These are phyloP conservation scores for Umbelopsis vinacea DNA, from an alignment of 192 early-diverging fungal genomes.

Conservation along the genomic window DNA sequence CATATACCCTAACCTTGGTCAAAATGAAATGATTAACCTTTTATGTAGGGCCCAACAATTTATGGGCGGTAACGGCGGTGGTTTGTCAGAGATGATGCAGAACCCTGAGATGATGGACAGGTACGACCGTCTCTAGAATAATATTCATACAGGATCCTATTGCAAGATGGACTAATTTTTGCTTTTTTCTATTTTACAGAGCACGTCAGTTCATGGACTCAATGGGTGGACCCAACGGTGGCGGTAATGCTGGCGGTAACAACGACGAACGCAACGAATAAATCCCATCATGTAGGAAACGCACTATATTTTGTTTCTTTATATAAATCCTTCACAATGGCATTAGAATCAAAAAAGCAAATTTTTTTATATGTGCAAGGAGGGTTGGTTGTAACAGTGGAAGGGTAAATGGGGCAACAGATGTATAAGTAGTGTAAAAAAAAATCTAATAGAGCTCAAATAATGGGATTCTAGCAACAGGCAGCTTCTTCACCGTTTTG, in stretches of 20 bases:
- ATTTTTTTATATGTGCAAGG: background rate
- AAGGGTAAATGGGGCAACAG: background rate
- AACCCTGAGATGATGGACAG: conserved; percentile 69
- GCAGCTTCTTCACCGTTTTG: background rate
- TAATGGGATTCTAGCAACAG: background rate
- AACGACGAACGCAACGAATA: conserved; percentile 16
- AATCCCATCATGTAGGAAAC: background rate
- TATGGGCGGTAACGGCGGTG: conserved; percentile 69
- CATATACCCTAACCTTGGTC: background rate
- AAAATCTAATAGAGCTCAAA: too few relatives aligned
- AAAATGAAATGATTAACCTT: conserved; percentile 23
- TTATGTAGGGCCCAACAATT: conserved; percentile 71
- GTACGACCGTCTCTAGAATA: too few relatives aligned
- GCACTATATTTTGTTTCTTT: conserved; percentile 15
- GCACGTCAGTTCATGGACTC: conserved; percentile 49
- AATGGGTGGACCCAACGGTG: conserved; percentile 34
- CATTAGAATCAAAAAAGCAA: conserved; percentile 16
- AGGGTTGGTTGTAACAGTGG: background rate
- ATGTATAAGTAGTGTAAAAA: too few relatives aligned
- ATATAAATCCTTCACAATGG: conserved; percentile 1
- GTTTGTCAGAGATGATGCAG: conserved; percentile 67
- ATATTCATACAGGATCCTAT: too few relatives aligned
- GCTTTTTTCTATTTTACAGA: conserved; percentile 31
- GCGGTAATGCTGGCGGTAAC: conserved; percentile 21
- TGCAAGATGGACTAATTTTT: background rate